phyloP scores from a whole-genome alignment of 345 rosid species.

The Citrus sp. region DNA sequence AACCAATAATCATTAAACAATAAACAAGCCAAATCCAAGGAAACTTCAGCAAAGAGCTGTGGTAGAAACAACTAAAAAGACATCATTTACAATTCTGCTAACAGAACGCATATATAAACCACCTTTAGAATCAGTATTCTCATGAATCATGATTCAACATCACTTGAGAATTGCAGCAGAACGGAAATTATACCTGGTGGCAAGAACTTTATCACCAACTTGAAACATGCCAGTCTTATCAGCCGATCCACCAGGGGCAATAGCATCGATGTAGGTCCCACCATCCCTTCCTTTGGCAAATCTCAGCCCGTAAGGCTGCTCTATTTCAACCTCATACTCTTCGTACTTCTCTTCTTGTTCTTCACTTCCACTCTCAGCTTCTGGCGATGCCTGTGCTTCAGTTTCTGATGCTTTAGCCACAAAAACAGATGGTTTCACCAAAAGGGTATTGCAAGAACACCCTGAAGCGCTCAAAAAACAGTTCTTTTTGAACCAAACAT shows the following conservation, averaged over 20 bases:
- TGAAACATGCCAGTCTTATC: slow-evolving; percentile 73
- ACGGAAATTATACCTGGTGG: slow-evolving; percentile 68
- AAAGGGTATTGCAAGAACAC: slow-evolving; percentile 36
- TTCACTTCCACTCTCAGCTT: slow-evolving; percentile 33
- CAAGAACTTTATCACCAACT: slow-evolving; percentile 85
- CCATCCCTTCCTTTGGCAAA: slow-evolving; percentile 91
- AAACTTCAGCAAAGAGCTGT: background rate
- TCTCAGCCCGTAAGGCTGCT: slow-evolving; percentile 77
- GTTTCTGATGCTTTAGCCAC: slow-evolving; percentile 60
- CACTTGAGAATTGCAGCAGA: background rate
- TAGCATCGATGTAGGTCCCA: slow-evolving; percentile 87
- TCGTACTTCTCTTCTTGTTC: slow-evolving; percentile 49
- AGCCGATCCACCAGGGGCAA: slow-evolving; percentile 77
- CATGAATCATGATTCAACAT: background rate
- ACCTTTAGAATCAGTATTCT: background rate
- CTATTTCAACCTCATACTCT: slow-evolving; percentile 82
- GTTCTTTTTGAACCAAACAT: slow-evolving; percentile 18
- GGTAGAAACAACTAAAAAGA: background rate
- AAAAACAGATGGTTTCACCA: slow-evolving; percentile 31
- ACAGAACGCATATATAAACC: background rate
- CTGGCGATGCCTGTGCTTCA: slow-evolving; percentile 38
- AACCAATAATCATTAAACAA: background rate
- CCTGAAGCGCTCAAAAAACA: slow-evolving; percentile 23
- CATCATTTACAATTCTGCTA: background rate
- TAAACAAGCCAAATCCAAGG: background rate